Evolutionary conservation across 441 rosid genomes (phyloP).

Genomic region (Bocquillonia castaneifolia): DNA sequence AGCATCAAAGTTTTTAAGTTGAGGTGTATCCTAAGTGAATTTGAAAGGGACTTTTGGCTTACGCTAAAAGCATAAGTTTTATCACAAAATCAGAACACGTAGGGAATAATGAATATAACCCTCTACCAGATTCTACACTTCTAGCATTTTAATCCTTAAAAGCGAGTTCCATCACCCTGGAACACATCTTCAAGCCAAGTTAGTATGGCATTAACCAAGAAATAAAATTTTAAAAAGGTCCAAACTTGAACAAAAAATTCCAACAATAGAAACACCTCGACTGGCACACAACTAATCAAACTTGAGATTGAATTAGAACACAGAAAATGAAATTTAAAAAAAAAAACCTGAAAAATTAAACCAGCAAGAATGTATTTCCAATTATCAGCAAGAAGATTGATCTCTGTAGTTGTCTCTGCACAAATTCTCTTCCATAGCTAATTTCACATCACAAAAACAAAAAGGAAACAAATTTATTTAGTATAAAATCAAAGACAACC

Average conservation of each 20-base stretch:
- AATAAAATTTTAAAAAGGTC: no score
- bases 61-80: conserved; percentile 31
- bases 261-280: neutral
- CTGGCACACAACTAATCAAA: no score
- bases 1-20: neutral
- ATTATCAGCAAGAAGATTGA: conserved; percentile 72
- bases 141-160: neutral
- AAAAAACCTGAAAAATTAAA: conserved; percentile 78
- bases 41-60: conserved; percentile 29
- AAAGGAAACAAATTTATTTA: neutral
- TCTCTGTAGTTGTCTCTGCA: conserved; percentile 73
- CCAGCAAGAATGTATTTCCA: conserved; percentile 94
- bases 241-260: conserved; percentile 3
- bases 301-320: neutral
- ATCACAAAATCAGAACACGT: conserved; percentile 25
- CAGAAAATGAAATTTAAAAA: neutral
- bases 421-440: conserved; percentile 94
- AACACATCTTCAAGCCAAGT: conserved; percentile 12
- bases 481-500: neutral
- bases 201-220: no score
- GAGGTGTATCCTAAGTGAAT: conserved; percentile 7
- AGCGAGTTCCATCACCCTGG: conserved; percentile 10
- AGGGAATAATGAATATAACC: conserved; percentile 36
- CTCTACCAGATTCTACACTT: conserved; percentile 36
- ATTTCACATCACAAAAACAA: conserved; percentile 26